phyloP scores from a whole-genome alignment of 352 stramenopile genomes.

The Pythium guiyangense region DNA sequence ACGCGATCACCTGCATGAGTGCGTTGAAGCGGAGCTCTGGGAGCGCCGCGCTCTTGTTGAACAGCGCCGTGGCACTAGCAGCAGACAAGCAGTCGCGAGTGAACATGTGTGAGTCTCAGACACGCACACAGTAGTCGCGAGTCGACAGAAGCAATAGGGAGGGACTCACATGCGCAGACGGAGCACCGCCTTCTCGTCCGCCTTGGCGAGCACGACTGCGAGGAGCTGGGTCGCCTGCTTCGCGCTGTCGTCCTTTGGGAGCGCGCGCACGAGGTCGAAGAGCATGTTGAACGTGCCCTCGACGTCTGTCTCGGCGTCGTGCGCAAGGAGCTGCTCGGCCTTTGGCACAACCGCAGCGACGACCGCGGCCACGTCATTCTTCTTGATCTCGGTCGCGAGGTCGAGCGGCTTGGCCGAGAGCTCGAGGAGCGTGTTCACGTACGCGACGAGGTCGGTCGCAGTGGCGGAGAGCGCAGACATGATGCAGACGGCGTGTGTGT shows the following conservation, averaged over 20 bases:
- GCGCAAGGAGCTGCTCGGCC: slow-evolving; percentile 48
- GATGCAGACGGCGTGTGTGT: too few species aligned
- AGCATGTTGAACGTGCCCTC: slow-evolving; percentile 71
- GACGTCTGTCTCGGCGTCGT: slow-evolving; percentile 74
- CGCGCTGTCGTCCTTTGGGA: slow-evolving; percentile 24
- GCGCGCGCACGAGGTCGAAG: slow-evolving; percentile 42
- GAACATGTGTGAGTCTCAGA: background rate
- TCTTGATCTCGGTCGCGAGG: slow-evolving; percentile 55
- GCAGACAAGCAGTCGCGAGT: slow-evolving; percentile 3
- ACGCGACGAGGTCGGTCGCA: slow-evolving; percentile 62
- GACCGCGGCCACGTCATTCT: slow-evolving; percentile 46
- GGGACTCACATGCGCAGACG: slow-evolving; percentile 58
- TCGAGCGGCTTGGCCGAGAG: slow-evolving; percentile 29
- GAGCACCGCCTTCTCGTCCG: slow-evolving; percentile 55
- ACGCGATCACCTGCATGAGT: slow-evolving; percentile 53
- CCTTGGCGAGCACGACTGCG: slow-evolving; percentile 32
- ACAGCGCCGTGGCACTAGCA: slow-evolving; percentile 50
- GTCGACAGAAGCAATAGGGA: too few species aligned
- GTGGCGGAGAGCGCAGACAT: slow-evolving; percentile 10
- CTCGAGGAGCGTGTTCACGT: slow-evolving; percentile 77
- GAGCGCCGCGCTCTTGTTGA: slow-evolving; percentile 65
- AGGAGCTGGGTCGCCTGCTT: slow-evolving; percentile 45
- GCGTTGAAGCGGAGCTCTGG: slow-evolving; percentile 66
- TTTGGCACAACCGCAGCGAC: slow-evolving; percentile 45
- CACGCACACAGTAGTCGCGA: too few species aligned